Evolutionary conservation across 805 yeast species (phyloP).

Genomic region (Isabelozyma rhagii): DNA sequence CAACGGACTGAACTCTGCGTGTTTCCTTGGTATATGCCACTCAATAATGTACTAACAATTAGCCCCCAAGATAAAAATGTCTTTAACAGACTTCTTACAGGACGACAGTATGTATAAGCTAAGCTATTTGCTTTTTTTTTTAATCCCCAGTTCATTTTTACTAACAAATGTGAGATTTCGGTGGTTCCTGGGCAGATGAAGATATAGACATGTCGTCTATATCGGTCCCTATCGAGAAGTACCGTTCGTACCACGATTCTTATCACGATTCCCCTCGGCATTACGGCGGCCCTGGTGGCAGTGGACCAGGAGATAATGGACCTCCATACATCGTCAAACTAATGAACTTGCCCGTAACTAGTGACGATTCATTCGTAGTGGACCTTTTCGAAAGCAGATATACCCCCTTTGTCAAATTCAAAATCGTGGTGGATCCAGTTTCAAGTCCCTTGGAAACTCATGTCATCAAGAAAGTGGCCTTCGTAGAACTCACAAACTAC

Average conservation of each 20-base stretch:
- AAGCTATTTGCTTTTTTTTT: not conserved
- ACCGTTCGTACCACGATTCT: conserved; percentile 8
- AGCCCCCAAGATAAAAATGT: conserved; percentile 46
- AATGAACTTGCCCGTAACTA: conserved; percentile 54
- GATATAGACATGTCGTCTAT: conserved; percentile 44
- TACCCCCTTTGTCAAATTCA: conserved; percentile 55
- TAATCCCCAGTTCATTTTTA: conserved; percentile 1
- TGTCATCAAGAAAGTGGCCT: conserved; percentile 54
- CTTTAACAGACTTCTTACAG: conserved; percentile 43
- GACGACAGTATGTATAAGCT: conserved; percentile 39
- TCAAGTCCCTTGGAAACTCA: conserved; percentile 33
- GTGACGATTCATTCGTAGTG: conserved; percentile 48
- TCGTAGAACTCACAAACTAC: conserved; percentile 54
- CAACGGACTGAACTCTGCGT: too few relatives aligned
- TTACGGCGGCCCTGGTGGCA: not conserved
- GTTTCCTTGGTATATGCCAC: too few relatives aligned
- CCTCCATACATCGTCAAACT: conserved; percentile 71
- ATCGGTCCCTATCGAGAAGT: conserved; percentile 41
- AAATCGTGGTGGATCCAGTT: conserved; percentile 55
- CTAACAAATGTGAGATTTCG: conserved; percentile 27
- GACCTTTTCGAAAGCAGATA: conserved; percentile 65
- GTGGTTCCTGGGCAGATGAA: conserved; percentile 49
- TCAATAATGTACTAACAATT: not conserved
- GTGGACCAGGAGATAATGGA: conserved; percentile 17
- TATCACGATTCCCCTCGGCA: conserved; percentile 1